Evolutionary conservation across 2,329 filamentous ascomycete genomes (phyloP).

Genomic region (Thelonectria rubi): DNA sequence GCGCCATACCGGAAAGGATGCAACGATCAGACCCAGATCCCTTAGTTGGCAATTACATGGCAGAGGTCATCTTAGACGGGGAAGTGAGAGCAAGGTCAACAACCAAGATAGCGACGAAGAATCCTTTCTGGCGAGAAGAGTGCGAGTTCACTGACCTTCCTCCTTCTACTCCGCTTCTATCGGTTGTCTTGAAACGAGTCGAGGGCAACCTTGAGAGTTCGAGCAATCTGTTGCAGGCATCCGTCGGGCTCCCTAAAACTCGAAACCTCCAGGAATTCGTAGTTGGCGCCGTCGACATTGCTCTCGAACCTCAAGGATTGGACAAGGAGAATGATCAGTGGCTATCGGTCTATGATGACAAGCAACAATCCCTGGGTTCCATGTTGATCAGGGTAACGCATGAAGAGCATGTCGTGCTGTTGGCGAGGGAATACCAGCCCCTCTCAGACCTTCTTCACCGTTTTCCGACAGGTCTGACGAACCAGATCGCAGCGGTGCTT

Average conservation of each 20-base stretch:
- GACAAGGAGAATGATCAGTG: constrained; percentile 86
- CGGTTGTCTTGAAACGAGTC: constrained; percentile 75
- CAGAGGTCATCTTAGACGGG: constrained; percentile 81
- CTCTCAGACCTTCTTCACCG: constrained; percentile 85
- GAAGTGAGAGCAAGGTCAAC: constrained; percentile 81
- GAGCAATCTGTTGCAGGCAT: constrained; percentile 44
- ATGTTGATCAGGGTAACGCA: constrained; percentile 85
- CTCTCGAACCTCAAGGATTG: constrained; percentile 79
- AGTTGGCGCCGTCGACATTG: constrained; percentile 81
- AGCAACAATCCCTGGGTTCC: constrained; percentile 79
- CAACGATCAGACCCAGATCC: constrained; percentile 51
- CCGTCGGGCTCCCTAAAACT: constrained; percentile 47
- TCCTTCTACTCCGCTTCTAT: constrained; percentile 72
- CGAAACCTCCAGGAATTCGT: constrained; percentile 60
- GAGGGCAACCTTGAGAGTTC: constrained; percentile 59
- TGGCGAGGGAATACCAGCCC: constrained; percentile 84
- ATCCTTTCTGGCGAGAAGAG: constrained; percentile 84
- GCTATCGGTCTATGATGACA: constrained; percentile 83
- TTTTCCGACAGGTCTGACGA: constrained; percentile 84
- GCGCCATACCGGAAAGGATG: constrained; percentile 33
- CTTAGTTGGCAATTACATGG: constrained; percentile 74
- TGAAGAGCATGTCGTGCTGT: constrained; percentile 89
- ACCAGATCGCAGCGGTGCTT: constrained; percentile 82
- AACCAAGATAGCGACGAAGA: constrained; percentile 74
- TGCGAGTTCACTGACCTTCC: constrained; percentile 81